phyloP scores from a whole-genome alignment of 2,329 filamentous ascomycete genomes.

The Penicillium sclerotiorum region DNA sequence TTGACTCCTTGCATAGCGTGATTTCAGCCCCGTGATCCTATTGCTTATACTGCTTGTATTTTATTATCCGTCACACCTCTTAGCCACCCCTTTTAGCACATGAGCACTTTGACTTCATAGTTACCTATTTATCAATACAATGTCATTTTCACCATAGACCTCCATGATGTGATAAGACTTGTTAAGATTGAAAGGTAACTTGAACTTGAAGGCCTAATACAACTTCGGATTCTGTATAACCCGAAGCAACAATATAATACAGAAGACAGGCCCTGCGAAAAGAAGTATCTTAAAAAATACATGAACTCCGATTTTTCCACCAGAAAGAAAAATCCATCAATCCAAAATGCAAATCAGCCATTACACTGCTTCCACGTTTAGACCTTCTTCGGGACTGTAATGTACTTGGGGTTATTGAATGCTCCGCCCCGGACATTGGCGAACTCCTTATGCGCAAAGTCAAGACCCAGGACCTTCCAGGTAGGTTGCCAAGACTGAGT shows the following conservation, averaged over 20 bases:
- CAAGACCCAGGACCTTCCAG: slow-evolving; percentile 48
- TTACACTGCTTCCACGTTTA: neutral
- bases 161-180: neutral
- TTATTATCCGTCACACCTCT: neutral
- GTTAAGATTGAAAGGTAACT: neutral
- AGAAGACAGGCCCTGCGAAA: neutral
- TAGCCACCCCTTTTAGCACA: too few species aligned
- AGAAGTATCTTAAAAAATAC: slow-evolving; percentile 3
- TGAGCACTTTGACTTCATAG: neutral
- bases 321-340: slow-evolving; percentile 11
- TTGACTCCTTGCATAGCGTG: slow-evolving; percentile 6
- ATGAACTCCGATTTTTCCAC: slow-evolving; percentile 3
- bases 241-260: slow-evolving; percentile 6
- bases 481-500: slow-evolving; percentile 63
- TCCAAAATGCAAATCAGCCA: neutral
- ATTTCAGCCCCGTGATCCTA: slow-evolving; percentile 1
- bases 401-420: slow-evolving; percentile 10
- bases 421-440: slow-evolving; percentile 5
- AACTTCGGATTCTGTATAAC: slow-evolving; percentile 5
- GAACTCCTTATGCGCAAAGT: slow-evolving; percentile 30
- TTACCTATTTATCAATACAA: neutral
- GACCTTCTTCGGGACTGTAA: neutral
- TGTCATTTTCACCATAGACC: too few species aligned
- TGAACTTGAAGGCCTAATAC: neutral
- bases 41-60: neutral